phyloP scores from a whole-genome alignment of 495 filamentous ascomycete genomes.

The Podospora bellae-mahoneyi region DNA sequence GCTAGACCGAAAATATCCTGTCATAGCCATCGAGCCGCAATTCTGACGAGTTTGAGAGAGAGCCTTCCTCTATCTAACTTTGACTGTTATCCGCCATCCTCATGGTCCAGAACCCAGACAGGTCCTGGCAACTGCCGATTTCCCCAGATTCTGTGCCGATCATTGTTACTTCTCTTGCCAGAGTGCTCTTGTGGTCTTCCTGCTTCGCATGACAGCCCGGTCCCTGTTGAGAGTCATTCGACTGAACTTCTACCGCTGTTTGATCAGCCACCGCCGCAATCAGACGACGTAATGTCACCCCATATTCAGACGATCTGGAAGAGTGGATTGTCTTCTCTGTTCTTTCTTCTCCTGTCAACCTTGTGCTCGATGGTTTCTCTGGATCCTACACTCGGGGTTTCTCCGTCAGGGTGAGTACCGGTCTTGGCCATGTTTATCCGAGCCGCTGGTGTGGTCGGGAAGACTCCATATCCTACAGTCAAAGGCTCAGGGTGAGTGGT shows the following conservation, averaged over 20 bases:
- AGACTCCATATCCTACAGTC: neutral
- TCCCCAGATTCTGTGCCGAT: constrained; percentile 18
- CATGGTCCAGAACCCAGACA: constrained; percentile 2
- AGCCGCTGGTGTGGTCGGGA: constrained; percentile 16
- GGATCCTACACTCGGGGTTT: neutral
- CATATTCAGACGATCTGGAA: constrained; percentile 22
- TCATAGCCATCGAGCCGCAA: constrained; percentile 9
- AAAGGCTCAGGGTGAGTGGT: neutral
- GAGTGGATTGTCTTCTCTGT: neutral
- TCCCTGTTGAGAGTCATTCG: constrained; percentile 20
- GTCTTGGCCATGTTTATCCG: constrained; percentile 19
- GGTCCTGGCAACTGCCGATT: constrained; percentile 4
- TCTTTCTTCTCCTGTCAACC: neutral
- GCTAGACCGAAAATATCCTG: neutral
- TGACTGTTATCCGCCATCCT: neutral
- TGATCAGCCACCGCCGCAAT: constrained; percentile 25
- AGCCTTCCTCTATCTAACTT: neutral
- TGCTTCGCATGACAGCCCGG: constrained; percentile 18
- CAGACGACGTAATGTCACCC: constrained; percentile 13
- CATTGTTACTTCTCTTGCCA: neutral
- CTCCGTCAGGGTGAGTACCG: neutral
- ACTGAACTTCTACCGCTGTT: constrained; percentile 21
- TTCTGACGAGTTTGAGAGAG: constrained; percentile 9
- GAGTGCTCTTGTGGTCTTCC: neutral
- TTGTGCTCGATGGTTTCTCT: neutral